These are phyloP conservation scores for Alternaria infectoria DNA, from an alignment of 2,329 filamentous ascomycete genomes.

Conservation along the genomic window DNA sequence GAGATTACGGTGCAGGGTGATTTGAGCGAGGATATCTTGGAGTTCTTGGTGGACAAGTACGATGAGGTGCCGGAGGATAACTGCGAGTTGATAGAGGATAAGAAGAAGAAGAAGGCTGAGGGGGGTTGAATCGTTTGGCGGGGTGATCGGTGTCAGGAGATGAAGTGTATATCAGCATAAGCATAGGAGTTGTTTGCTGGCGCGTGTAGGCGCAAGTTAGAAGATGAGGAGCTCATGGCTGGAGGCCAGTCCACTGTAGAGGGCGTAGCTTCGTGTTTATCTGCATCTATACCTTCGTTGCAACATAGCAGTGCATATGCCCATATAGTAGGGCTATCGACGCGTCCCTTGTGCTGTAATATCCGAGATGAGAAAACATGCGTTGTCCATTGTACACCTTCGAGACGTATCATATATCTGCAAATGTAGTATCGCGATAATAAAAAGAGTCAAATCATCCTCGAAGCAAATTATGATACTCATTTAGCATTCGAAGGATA, in stretches of 20 bases:
- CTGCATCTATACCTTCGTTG: not conserved
- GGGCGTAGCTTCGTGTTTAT: not conserved
- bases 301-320: not conserved
- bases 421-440: too few species aligned
- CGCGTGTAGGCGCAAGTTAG: not conserved
- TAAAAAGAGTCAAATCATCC: not conserved
- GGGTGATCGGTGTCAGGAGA: not conserved
- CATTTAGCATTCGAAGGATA: not conserved
- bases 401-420: too few species aligned
- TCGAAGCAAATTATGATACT: not conserved
- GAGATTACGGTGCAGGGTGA: conserved; percentile 99
- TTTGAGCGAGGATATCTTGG: conserved; percentile 90
- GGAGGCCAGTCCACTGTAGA: not conserved
- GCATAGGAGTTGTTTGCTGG: not conserved
- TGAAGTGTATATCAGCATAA: not conserved
- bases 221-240: not conserved
- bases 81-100: conserved; percentile 92
- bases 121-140: conserved; percentile 13
- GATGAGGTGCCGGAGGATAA: conserved; percentile 92
- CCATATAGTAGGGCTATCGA: not conserved
- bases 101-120: conserved; percentile 76
- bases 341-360: not conserved
- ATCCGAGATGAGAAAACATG: not conserved
- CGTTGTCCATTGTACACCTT: not conserved
- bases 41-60: conserved; percentile 89